phyloP scores from a whole-genome alignment of 1,284 basidiomycete species.

The Cryptococcus hybrid region DNA sequence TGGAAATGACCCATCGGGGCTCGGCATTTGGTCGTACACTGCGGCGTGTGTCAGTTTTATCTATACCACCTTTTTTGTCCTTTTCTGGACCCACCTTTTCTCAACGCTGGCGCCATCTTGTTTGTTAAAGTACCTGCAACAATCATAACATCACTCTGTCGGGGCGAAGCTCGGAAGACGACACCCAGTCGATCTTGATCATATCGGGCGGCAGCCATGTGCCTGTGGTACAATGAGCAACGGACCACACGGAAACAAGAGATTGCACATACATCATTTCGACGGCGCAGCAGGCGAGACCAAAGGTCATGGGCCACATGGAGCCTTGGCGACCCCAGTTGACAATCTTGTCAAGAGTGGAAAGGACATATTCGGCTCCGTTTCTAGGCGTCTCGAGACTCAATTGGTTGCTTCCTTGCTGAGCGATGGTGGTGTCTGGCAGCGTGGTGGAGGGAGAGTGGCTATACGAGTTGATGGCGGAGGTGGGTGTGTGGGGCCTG shows the following conservation, averaged over 20 bases:
- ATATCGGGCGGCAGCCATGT: conserved; percentile 89
- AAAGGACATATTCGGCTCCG: conserved; percentile 93
- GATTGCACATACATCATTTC: conserved; percentile 75
- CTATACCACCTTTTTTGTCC: not conserved
- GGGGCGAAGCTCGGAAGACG: conserved; percentile 96
- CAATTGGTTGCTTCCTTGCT: conserved; percentile 74
- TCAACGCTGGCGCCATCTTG: conserved; percentile 98
- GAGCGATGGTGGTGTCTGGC: conserved; percentile 56
- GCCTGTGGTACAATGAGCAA: conserved; percentile 19
- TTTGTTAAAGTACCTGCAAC: conserved; percentile 99
- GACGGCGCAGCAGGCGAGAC: conserved; percentile 97
- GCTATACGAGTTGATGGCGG: conserved; percentile 25
- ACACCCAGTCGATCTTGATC: conserved; percentile 98
- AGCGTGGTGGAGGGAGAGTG: conserved; percentile 39
- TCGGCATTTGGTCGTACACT: conserved; percentile 96
- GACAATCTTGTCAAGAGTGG: conserved; percentile 92
- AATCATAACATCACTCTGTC: conserved; percentile 99
- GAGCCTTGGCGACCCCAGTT: conserved; percentile 98
- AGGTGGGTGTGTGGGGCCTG: conserved; percentile 27
- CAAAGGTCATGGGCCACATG: conserved; percentile 99
- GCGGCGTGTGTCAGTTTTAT: not conserved
- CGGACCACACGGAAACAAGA: not conserved
- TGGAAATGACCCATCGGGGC: conserved; percentile 96
- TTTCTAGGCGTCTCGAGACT: conserved; percentile 86
- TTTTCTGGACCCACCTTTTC: conserved; percentile 57